Percentiles rank a stretch among this genome's conserved stretches.
Evolutionary conservation across 306 rosid species (phyloP).

Genomic region (Fragaria nilgerrensis): DNA sequence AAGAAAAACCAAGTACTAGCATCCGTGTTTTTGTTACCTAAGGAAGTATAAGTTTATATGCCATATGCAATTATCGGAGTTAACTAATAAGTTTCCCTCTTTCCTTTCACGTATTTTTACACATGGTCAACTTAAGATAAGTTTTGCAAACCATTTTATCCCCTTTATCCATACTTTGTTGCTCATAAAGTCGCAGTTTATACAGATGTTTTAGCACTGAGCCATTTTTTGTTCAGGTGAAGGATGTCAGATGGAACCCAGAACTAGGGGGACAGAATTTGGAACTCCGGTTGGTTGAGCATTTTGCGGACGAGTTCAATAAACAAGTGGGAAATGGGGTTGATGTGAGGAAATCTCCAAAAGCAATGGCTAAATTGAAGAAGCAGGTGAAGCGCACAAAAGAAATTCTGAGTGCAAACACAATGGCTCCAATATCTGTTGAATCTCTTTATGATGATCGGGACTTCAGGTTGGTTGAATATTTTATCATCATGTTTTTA

Average conservation of each 20-base stretch:
- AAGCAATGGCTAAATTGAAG: constrained; percentile 97
- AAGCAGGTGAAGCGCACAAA: constrained; percentile 95
- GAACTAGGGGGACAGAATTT: constrained; percentile 88
- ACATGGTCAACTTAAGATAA: background rate
- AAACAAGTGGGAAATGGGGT: constrained; percentile 78
- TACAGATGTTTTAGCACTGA: background rate
- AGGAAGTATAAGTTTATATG: background rate
- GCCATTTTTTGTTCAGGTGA: constrained; percentile 55
- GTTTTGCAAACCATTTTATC: background rate
- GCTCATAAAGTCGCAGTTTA: background rate
- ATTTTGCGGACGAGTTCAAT: constrained; percentile 88
- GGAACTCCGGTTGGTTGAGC: constrained; percentile 85
- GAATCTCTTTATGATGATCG: constrained; percentile 83
- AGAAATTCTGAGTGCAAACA: constrained; percentile 96
- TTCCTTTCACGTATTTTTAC: background rate
- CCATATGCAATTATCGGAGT: background rate
- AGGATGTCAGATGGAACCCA: constrained; percentile 95
- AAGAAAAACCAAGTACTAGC: background rate
- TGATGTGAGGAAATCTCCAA: constrained; percentile 82
- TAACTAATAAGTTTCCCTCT: background rate
- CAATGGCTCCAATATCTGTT: constrained; percentile 91
- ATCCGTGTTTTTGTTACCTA: background rate
- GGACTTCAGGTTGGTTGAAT: constrained; percentile 71
- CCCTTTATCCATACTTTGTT: background rate
- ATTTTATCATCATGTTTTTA: background rate